Conservation (phyloP, 306 rosid genomes). For the Styphnolobium japonicum region DNA sequence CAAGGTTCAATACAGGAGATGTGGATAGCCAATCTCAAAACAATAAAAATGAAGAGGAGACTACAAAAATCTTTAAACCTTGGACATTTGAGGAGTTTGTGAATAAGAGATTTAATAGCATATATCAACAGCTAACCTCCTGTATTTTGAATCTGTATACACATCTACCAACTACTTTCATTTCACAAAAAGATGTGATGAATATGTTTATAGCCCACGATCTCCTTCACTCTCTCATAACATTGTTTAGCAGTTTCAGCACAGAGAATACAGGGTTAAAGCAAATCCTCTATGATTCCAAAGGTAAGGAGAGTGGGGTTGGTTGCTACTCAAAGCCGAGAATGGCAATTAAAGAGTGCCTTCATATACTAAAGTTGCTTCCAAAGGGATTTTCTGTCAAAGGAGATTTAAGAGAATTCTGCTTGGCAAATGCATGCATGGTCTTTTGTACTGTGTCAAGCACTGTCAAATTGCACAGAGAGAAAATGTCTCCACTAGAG, state of each 20-base stretch:
- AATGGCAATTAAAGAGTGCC: neutral
- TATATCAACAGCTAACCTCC: neutral
- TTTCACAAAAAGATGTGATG: neutral
- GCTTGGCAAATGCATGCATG: neutral
- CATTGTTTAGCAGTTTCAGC: neutral
- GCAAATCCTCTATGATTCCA: neutral
- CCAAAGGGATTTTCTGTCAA: neutral
- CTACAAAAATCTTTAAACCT: neutral
- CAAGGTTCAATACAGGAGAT: neutral
- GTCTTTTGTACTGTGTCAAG: neutral
- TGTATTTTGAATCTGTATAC: neutral
- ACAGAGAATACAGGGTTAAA: neutral
- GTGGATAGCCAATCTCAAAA: neutral
- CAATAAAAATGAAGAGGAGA: neutral
- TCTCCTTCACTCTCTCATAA: neutral
- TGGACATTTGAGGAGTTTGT: neutral
- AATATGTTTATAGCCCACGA: neutral
- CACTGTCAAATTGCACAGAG: conserved; percentile 13
- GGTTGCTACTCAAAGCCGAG: neutral
- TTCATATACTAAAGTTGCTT: neutral
- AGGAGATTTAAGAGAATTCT: neutral
- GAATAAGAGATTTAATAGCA: neutral
- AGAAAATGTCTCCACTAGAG: neutral
- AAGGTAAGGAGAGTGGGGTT: neutral
- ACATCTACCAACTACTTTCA: neutral